A percentile compares a stretch with the other conserved stretches of the same genome.
Evolutionary conservation across 352 stramenopile species (phyloP).

Genomic region (Phytophthora vignae): DNA sequence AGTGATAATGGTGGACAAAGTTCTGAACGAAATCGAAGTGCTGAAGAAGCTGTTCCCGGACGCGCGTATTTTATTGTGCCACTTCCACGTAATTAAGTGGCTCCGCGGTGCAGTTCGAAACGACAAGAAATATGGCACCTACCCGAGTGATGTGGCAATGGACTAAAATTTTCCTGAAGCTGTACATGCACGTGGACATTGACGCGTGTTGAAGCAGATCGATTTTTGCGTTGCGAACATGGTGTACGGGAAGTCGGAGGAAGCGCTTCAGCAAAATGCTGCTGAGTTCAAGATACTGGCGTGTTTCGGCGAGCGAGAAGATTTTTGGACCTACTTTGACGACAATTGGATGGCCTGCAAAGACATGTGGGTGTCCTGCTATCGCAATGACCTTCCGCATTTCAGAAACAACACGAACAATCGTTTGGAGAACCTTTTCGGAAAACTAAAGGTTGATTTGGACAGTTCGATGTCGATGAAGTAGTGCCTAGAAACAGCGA

Average conservation of each 20-base stretch:
- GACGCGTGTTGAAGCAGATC: too few species aligned
- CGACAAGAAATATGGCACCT: neutral
- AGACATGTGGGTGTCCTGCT: constrained; percentile 1
- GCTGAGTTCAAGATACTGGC: neutral
- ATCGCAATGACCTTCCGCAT: neutral
- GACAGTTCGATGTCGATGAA: constrained; percentile 10
- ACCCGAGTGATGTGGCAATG: too few species aligned
- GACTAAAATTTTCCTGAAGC: too few species aligned
- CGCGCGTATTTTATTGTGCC: neutral
- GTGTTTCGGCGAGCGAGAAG: neutral
- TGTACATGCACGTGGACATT: too few species aligned
- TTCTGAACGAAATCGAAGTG: constrained; percentile 24
- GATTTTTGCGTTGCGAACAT: too few species aligned
- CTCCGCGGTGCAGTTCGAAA: neutral
- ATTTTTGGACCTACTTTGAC: constrained; percentile 2
- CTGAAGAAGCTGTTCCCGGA: neutral
- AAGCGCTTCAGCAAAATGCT: neutral
- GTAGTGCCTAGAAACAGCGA: neutral
- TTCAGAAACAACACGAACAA: constrained; percentile 14
- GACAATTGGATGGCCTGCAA: neutral
- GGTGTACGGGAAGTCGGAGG: neutral
- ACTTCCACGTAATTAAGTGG: neutral
- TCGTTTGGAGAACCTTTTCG: constrained; percentile 8
- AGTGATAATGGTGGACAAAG: constrained; percentile 23
- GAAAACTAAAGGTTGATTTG: constrained; percentile 2